Evolutionary conservation across 257 asterid genomes (phyloP).

Genomic region (Nicotiana tomentosiformis): DNA sequence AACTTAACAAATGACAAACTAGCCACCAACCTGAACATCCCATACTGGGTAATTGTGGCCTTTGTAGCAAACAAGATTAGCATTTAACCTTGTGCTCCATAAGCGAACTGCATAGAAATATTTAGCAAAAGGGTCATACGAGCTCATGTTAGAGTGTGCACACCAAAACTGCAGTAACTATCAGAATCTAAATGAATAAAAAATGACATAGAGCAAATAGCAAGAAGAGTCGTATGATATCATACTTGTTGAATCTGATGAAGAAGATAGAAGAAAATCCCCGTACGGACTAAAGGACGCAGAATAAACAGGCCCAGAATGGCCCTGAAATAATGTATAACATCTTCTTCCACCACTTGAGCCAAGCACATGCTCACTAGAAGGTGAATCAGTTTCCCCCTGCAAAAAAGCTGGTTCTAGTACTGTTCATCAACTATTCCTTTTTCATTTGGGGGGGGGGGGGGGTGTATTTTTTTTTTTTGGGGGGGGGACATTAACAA

Average conservation of each 20-base stretch:
- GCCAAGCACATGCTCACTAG: slow-evolving; percentile 42
- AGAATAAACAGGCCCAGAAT: slow-evolving; percentile 91
- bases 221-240: slow-evolving; percentile 11
- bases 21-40: slow-evolving; percentile 81
- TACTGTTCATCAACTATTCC: slow-evolving; percentile 22
- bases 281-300: slow-evolving; percentile 87
- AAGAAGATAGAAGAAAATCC: slow-evolving; percentile 87
- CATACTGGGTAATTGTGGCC: slow-evolving; percentile 98
- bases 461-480: neutral
- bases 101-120: slow-evolving; percentile 57
- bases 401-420: slow-evolving; percentile 57
- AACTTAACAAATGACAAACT: slow-evolving; percentile 1
- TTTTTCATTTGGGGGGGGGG: neutral
- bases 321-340: slow-evolving; percentile 81
- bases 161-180: neutral
- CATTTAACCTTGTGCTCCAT: slow-evolving; percentile 87
- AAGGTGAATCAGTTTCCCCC: slow-evolving; percentile 54
- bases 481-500: neutral
- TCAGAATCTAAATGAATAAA: neutral
- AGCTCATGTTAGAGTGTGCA: slow-evolving; percentile 8
- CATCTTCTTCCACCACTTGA: slow-evolving; percentile 50
- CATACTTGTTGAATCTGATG: slow-evolving; percentile 93
- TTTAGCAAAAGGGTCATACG: neutral
- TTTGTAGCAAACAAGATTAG: slow-evolving; percentile 98
- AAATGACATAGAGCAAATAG: neutral